Evolutionary conservation across 1,139 yeast species (phyloP).

Genomic region (Lodderomyces pseudojiufengensis): DNA sequence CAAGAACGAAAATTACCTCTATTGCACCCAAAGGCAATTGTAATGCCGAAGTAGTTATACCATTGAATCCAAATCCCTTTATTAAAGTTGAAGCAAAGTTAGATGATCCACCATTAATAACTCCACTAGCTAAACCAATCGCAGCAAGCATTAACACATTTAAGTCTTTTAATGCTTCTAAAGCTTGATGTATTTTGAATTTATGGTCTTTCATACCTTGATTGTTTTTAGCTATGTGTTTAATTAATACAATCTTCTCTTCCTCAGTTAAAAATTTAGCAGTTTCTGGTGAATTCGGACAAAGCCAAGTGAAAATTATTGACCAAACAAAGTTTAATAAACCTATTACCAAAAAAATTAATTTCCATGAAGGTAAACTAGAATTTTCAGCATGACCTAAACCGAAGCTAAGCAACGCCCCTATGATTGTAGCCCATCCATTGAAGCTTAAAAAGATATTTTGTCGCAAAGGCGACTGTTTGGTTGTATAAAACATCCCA

Average conservation of each 20-base stretch:
- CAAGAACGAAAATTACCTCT: slow-evolving; percentile 28
- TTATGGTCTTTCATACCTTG: slow-evolving; percentile 23
- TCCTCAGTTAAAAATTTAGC: slow-evolving; percentile 37
- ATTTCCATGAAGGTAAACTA: slow-evolving; percentile 22
- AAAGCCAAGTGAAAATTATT: slow-evolving; percentile 20
- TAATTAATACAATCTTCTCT: slow-evolving; percentile 28
- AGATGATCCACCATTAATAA: slow-evolving; percentile 28
- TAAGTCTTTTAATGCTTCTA: slow-evolving; percentile 25
- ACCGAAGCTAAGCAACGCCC: slow-evolving; percentile 30
- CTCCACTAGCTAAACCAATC: slow-evolving; percentile 24
- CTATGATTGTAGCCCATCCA: slow-evolving; percentile 31
- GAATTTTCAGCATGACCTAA: slow-evolving; percentile 28
- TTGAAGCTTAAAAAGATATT: slow-evolving; percentile 27
- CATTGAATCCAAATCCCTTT: slow-evolving; percentile 25
- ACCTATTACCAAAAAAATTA: slow-evolving; percentile 45
- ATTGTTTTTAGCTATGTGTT: slow-evolving; percentile 22
- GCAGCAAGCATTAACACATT: slow-evolving; percentile 26
- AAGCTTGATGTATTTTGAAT: slow-evolving; percentile 19
- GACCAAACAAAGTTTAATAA: slow-evolving; percentile 31
- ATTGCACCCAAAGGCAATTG: slow-evolving; percentile 32
- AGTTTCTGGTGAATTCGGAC: slow-evolving; percentile 42
- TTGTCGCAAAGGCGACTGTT: slow-evolving; percentile 36
- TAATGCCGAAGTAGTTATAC: slow-evolving; percentile 23
- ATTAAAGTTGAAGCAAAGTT: slow-evolving; percentile 26
- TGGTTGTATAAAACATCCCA: slow-evolving; percentile 19